Evolutionary conservation across 176 grass and related monocot species (phyloP).

Genomic region (Rhynchospora breviuscula): DNA sequence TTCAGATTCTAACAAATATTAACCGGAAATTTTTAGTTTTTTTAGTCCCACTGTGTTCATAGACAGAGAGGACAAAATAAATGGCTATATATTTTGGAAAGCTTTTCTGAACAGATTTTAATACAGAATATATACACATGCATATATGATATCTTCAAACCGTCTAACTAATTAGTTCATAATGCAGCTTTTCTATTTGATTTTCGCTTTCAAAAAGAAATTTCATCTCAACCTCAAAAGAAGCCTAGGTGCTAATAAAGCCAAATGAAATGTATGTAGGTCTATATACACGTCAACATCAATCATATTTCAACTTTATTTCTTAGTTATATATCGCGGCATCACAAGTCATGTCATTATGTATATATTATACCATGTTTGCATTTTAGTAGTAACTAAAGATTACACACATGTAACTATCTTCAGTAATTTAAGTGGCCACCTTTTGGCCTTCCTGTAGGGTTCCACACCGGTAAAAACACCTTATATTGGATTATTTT

Average conservation of each 20-base stretch:
- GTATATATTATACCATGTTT: neutral
- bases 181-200: neutral
- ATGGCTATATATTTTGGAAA: too few species aligned
- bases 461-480: too few species aligned
- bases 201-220: slow-evolving; percentile 2
- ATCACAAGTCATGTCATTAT: neutral
- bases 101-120: too few species aligned
- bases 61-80: neutral
- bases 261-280: neutral
- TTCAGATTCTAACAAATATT: too few species aligned
- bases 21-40: too few species aligned
- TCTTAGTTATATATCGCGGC: neutral
- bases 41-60: too few species aligned
- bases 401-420: neutral
- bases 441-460: neutral
- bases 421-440: neutral
- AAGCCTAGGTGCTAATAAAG: neutral
- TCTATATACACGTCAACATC: neutral
- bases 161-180: neutral
- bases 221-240: neutral
- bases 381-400: neutral
- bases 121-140: neutral
- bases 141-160: neutral
- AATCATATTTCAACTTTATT: slow-evolving; percentile 1
- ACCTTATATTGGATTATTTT: too few species aligned